phyloP scores from a whole-genome alignment of 805 yeast species.

The Hanseniaspora mollemarum region DNA sequence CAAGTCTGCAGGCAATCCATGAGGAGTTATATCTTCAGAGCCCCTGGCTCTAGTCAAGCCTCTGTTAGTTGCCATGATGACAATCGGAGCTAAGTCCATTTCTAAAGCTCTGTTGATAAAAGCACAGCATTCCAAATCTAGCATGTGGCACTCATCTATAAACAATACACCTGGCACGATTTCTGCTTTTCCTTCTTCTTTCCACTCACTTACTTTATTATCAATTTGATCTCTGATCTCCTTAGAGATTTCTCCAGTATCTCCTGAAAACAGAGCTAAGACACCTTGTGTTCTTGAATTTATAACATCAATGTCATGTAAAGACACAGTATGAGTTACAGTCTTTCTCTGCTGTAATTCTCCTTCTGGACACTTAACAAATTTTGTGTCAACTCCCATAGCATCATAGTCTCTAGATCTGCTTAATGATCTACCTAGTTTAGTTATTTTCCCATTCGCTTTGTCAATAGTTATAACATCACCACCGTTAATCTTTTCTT shows the following conservation, averaged over 20 bases:
- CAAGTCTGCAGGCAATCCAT: constrained; percentile 92
- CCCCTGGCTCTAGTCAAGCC: constrained; percentile 93
- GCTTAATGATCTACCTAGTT: constrained; percentile 90
- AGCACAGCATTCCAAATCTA: constrained; percentile 92
- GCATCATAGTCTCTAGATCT: constrained; percentile 97
- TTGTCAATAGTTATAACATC: constrained; percentile 93
- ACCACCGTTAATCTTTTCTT: constrained; percentile 93
- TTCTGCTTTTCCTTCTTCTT: constrained; percentile 97
- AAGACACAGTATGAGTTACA: constrained; percentile 93
- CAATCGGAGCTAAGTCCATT: constrained; percentile 93
- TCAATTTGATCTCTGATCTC: constrained; percentile 95
- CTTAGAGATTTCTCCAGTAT: constrained; percentile 93
- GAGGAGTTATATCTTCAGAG: constrained; percentile 86
- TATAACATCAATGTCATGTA: constrained; percentile 95
- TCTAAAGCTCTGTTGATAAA: constrained; percentile 92
- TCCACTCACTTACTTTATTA: constrained; percentile 95
- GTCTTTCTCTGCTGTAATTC: constrained; percentile 92
- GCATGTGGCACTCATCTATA: constrained; percentile 97
- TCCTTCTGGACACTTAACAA: constrained; percentile 97
- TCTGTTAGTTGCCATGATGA: constrained; percentile 95
- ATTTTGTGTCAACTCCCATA: constrained; percentile 95
- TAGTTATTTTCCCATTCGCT: constrained; percentile 85
- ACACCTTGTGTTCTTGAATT: constrained; percentile 97
- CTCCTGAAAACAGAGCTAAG: constrained; percentile 86
- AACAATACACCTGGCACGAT: constrained; percentile 95